Base-by-base conservation (phyloP, 371 early-diverging fungal species). In the Mortierella sp. region DNA sequence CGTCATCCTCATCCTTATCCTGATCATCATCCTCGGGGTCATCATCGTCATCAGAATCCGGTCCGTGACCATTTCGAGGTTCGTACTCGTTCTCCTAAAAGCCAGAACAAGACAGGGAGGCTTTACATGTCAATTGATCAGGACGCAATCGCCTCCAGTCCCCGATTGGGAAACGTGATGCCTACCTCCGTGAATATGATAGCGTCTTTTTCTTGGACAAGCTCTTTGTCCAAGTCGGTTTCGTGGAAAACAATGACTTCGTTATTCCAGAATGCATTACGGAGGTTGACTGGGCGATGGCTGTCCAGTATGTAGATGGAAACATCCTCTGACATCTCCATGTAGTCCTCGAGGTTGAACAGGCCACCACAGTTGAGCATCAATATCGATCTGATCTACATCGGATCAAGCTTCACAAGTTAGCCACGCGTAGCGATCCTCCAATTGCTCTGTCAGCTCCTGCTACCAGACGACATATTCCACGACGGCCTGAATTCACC, bases 281-380 rank as follows among this genome's bases (percentile, higher is more conserved):
- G 86, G 10, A 97, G 84, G 62, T 93, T 85, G 26, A 94, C 80
- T 3, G 98, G 98, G 27, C 98, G 84, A 56, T 93, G 96, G 56
- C 91, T 93, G 64, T 97, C 98, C 47, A 95, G 76, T 4, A 97
- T 82, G 62, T 94, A 89, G 8, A 94, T 86, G 0, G 84, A 85
- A 19, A 91, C 82, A 4, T 84, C 71, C n/a, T 86, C 85, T 5
- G 81, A 69, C 28, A 88, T 56, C 8, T 71, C 67, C 42, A 94
- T 83, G 10, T 87, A 72, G 24, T 94, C 90, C 19, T 81, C 81
- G 8, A 96, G 71, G 59, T 94, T 93, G 38, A 93, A 82, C 27
- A 86, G 64, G 2, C 90, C 96, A 8, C 96, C 96, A 76, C 95
- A 95, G 80, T 96, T 96, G 59, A 97, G 82, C 80, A 95, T 83